Conservation (phyloP, 2,329 filamentous ascomycete genomes). For the Penicillium corylophilum region DNA sequence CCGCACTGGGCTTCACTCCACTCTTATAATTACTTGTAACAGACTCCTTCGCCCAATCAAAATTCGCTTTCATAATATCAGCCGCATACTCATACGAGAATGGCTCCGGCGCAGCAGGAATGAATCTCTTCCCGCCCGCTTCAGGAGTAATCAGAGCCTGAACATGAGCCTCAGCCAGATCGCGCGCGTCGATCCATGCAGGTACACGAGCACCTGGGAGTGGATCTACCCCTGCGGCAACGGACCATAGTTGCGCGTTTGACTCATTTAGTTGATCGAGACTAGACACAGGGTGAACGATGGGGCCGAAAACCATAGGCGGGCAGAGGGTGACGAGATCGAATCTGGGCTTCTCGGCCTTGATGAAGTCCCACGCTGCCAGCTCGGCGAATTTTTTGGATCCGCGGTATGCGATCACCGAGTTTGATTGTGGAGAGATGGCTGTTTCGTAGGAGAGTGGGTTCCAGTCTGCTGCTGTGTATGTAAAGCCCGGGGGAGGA, state of each 20-base stretch:
- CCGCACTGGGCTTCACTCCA: constrained; percentile 31
- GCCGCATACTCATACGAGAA: constrained; percentile 51
- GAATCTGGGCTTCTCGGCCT: constrained; percentile 25
- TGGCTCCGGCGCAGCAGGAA: constrained; percentile 42
- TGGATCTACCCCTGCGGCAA: constrained; percentile 37
- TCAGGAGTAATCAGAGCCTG: constrained; percentile 41
- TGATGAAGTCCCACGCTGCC: constrained; percentile 35
- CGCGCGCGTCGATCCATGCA: constrained; percentile 49
- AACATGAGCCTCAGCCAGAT: constrained; percentile 48
- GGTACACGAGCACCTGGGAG: constrained; percentile 36
- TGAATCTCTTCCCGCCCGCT: constrained; percentile 38
- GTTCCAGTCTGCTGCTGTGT: constrained; percentile 32
- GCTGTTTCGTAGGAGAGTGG: constrained; percentile 32
- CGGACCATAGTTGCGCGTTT: constrained; percentile 44
- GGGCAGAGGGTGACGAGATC: constrained; percentile 50
- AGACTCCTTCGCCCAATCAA: constrained; percentile 36
- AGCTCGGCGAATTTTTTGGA: constrained; percentile 35
- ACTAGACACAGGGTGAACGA: constrained; percentile 40
- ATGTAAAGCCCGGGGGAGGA: constrained; percentile 21
- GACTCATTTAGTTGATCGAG: constrained; percentile 45
- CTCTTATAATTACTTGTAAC: constrained; percentile 37
- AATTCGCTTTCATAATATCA: constrained; percentile 43
- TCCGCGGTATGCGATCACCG: constrained; percentile 31
- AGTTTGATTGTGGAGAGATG: constrained; percentile 13
- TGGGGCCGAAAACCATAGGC: constrained; percentile 48